A percentile compares a stretch with the other conserved stretches of the same genome.
Evolutionary conservation across 306 rosid genomes (phyloP).

Genomic region (Ceratonia siliqua): DNA sequence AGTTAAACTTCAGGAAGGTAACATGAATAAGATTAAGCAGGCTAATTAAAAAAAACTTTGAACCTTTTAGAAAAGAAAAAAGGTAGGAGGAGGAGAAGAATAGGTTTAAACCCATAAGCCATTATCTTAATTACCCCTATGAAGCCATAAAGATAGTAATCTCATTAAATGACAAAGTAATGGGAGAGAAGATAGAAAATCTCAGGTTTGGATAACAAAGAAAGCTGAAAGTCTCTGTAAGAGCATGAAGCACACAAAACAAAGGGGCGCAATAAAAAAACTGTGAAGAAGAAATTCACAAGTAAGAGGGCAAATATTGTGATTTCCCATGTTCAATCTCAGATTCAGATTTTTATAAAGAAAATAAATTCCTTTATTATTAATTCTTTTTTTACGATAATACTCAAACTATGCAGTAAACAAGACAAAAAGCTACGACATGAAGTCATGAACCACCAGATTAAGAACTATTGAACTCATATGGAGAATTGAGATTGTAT

Average conservation of each 20-base stretch:
- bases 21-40: neutral
- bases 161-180: neutral
- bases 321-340: neutral
- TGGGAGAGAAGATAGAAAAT: neutral
- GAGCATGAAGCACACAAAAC: neutral
- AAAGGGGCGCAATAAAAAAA: neutral
- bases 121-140: neutral
- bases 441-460: too few relatives aligned
- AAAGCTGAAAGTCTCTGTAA: neutral
- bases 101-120: neutral
- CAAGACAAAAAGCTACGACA: too few relatives aligned
- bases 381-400: too few relatives aligned
- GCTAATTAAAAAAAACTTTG: neutral
- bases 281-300: neutral
- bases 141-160: neutral
- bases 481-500: too few relatives aligned
- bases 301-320: neutral
- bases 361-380: neutral
- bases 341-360: neutral
- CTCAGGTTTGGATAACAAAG: neutral
- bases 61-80: neutral
- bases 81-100: neutral
- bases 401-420: too few relatives aligned
- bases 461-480: too few relatives aligned
- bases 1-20: neutral